Evolutionary conservation across 352 stramenopile genomes (phyloP).

Genomic region (Thraustochytrium aureum): DNA sequence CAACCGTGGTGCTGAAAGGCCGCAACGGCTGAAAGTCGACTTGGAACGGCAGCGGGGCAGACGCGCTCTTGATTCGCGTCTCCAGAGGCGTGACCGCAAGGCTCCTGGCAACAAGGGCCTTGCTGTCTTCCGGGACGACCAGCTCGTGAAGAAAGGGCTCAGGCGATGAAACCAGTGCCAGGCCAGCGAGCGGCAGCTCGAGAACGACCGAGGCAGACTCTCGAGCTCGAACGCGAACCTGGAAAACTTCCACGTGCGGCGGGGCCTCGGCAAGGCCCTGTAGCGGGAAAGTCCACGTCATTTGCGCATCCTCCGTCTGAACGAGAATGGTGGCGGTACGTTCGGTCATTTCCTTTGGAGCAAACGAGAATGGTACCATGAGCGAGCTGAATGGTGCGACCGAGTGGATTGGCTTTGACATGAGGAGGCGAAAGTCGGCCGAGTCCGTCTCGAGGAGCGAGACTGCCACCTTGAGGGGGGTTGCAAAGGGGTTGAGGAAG

Average conservation of each 20-base stretch:
- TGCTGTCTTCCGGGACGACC: constrained; percentile 27
- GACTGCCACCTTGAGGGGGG: constrained; percentile 73
- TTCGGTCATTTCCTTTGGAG: constrained; percentile 65
- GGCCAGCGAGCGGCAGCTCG: constrained; percentile 51
- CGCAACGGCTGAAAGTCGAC: constrained; percentile 79
- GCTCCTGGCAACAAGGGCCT: constrained; percentile 46
- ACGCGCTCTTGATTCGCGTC: constrained; percentile 32
- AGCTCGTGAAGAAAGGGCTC: constrained; percentile 59
- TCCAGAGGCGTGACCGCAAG: constrained; percentile 55
- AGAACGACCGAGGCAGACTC: constrained; percentile 34
- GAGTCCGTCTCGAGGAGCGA: constrained; percentile 61
- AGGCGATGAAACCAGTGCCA: constrained; percentile 32
- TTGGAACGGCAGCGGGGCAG: constrained; percentile 61
- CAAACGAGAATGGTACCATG: constrained; percentile 85
- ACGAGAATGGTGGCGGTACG: constrained; percentile 59
- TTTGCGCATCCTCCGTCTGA: constrained; percentile 40
- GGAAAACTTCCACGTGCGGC: constrained; percentile 41
- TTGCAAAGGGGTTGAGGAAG: constrained; percentile 88
- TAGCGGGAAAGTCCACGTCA: constrained; percentile 65
- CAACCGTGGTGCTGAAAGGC: constrained; percentile 70
- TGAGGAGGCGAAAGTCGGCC: constrained; percentile 59
- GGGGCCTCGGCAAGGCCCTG: constrained; percentile 62
- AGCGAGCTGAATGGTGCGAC: constrained; percentile 74
- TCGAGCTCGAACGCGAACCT: constrained; percentile 52
- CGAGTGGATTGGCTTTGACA: constrained; percentile 63